Percentiles rank a stretch among this genome's conserved stretches.
Conservation (phyloP, 1,139 yeast species). For the Candida tunisiensis region DNA sequence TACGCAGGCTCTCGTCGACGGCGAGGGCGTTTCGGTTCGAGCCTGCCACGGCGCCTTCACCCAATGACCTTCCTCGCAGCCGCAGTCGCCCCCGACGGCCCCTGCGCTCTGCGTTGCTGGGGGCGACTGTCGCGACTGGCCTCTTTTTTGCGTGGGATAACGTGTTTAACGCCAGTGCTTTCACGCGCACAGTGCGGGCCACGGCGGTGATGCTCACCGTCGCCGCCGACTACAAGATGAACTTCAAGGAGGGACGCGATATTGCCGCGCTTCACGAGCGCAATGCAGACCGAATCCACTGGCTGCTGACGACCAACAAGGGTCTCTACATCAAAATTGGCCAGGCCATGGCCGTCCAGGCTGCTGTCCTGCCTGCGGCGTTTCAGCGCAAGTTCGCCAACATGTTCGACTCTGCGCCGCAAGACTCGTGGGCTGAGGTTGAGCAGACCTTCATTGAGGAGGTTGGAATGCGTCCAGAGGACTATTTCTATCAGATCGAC, state of each 20-base stretch:
- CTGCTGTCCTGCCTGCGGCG: conserved; percentile 45
- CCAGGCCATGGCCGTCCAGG: conserved; percentile 61
- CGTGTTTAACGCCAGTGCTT: conserved; percentile 31
- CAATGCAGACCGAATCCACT: conserved; percentile 37
- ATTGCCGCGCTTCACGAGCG: conserved; percentile 40
- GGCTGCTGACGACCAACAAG: conserved; percentile 37
- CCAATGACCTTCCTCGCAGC: too few species aligned
- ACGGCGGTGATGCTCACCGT: conserved; percentile 30
- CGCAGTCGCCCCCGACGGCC: too few species aligned
- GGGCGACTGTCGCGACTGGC: too few species aligned
- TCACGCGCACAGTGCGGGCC: conserved; percentile 36
- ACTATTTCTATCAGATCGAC: conserved; percentile 30
- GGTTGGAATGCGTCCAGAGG: conserved; percentile 32
- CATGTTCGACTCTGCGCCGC: conserved; percentile 58
- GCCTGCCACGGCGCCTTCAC: too few species aligned
- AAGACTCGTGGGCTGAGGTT: conserved; percentile 41
- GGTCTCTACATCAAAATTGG: conserved; percentile 67
- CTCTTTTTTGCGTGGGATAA: too few species aligned
- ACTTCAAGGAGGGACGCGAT: conserved; percentile 26
- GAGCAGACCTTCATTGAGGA: conserved; percentile 28
- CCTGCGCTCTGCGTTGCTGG: too few species aligned
- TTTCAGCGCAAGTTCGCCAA: conserved; percentile 36
- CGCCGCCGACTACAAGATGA: conserved; percentile 42
- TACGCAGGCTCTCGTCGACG: too few species aligned
- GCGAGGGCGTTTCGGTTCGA: too few species aligned